phyloP scores from a whole-genome alignment of 176 grass and related monocot species.

The Bonia amplexicaulis region DNA sequence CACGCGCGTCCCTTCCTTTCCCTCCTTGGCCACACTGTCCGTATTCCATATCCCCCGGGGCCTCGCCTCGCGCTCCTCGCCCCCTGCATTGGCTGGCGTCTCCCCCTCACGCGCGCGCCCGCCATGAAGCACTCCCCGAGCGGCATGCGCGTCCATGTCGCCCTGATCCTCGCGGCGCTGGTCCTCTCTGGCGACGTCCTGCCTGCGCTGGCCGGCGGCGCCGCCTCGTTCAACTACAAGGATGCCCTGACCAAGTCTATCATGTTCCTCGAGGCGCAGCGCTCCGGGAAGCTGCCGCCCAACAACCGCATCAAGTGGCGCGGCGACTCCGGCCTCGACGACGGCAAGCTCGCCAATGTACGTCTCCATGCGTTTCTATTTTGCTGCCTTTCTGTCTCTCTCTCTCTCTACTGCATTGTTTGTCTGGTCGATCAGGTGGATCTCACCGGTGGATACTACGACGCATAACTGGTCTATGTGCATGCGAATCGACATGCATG shows the following conservation, averaged over 20 bases:
- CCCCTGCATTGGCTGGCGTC: neutral
- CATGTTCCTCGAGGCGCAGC: constrained; percentile 90
- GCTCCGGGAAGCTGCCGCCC: constrained; percentile 80
- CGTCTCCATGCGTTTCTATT: neutral
- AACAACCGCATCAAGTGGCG: constrained; percentile 83
- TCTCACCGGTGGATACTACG: too few species aligned
- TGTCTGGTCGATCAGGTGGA: too few species aligned
- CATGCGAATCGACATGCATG: neutral
- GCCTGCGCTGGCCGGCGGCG: constrained; percentile 19
- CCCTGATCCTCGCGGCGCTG: constrained; percentile 43
- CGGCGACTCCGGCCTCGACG: constrained; percentile 79
- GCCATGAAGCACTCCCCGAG: constrained; percentile 4
- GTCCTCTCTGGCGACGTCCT: constrained; percentile 40
- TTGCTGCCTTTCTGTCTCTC: neutral
- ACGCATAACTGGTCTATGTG: too few species aligned
- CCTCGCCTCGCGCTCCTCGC: neutral
- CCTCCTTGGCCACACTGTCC: neutral
- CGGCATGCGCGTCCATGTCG: constrained; percentile 29
- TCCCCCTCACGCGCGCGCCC: neutral
- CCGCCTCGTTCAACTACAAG: constrained; percentile 53
- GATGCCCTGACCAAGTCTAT: constrained; percentile 83
- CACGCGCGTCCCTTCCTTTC: constrained; percentile 30
- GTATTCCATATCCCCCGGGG: neutral
- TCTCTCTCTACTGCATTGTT: neutral
- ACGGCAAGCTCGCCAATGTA: constrained; percentile 82